Percentiles rank a stretch among this genome's conserved stretches.
Conservation (phyloP, 495 filamentous ascomycete species). For the Xylaria scruposa region DNA sequence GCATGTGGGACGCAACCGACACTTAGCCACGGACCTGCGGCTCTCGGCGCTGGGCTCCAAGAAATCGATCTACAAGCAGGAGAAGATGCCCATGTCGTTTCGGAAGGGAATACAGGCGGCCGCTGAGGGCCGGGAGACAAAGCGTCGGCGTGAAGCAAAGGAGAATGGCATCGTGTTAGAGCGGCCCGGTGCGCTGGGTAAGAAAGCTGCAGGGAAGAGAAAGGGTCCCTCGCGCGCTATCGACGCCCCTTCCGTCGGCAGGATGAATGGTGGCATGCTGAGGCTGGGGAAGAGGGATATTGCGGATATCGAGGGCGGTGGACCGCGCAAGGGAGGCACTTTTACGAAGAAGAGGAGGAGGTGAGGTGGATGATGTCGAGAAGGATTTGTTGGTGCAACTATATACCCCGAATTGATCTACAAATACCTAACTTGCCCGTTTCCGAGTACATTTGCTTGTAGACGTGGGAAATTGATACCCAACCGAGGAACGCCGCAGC, state of each 20-base stretch:
- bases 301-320: slow-evolving; percentile 63
- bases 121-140: slow-evolving; percentile 67
- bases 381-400: background rate
- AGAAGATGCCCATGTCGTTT: slow-evolving; percentile 83
- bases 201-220: slow-evolving; percentile 45
- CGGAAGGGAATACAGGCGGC: slow-evolving; percentile 79
- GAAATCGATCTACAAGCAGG: slow-evolving; percentile 70
- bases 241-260: slow-evolving; percentile 78
- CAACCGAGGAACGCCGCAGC: background rate
- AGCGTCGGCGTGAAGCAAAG: slow-evolving; percentile 74
- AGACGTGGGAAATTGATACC: background rate
- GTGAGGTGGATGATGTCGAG: background rate
- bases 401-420: slow-evolving; percentile 10
- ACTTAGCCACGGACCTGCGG: slow-evolving; percentile 82
- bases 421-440: background rate
- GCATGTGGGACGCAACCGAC: slow-evolving; percentile 52
- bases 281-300: slow-evolving; percentile 81
- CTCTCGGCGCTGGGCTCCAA: slow-evolving; percentile 82
- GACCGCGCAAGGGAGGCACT: slow-evolving; percentile 13
- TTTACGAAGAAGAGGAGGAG: slow-evolving; percentile 8
- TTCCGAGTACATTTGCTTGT: too few species aligned
- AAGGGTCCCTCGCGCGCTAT: slow-evolving; percentile 57
- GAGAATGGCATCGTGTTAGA: slow-evolving; percentile 94
- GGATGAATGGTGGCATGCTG: slow-evolving; percentile 78
- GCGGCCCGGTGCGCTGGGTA: slow-evolving; percentile 51